Percentiles rank a stretch among this genome's conserved stretches.
phyloP scores from a whole-genome alignment of 164 flowering plant genomes.

The Malania oleifera region DNA sequence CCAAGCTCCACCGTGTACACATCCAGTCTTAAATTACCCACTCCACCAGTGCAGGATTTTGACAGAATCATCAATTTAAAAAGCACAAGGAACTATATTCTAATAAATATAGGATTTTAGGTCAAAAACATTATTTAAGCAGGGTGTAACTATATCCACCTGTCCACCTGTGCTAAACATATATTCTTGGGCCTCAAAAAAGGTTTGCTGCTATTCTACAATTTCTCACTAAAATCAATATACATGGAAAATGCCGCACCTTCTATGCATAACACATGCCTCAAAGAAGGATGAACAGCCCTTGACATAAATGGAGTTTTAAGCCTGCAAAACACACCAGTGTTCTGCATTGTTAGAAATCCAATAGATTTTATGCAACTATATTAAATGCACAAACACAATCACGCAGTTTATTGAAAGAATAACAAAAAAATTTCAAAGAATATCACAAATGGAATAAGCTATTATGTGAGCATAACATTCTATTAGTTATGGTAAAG shows the following conservation, averaged over 20 bases:
- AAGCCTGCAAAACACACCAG: not conserved
- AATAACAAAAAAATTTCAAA: too few species aligned
- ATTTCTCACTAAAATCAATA: not conserved
- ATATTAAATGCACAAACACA: not conserved
- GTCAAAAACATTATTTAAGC: not conserved
- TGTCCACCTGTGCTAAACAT: not conserved
- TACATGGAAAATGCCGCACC: conserved; percentile 1
- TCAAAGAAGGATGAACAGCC: not conserved
- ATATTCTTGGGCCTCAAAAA: not conserved
- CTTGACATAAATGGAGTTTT: not conserved
- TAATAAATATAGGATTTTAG: not conserved
- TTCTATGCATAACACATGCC: not conserved
- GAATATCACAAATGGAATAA: too few species aligned
- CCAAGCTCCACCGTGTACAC: too few species aligned
- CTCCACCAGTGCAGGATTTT: too few species aligned
- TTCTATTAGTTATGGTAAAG: too few species aligned
- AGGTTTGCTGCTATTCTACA: not conserved
- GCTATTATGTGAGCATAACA: too few species aligned
- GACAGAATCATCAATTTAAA: not conserved
- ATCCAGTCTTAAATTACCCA: too few species aligned
- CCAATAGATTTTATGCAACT: not conserved
- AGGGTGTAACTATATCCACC: not conserved
- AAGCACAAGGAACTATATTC: not conserved
- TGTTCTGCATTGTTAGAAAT: not conserved
- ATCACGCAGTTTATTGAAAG: too few species aligned